These are phyloP conservation scores for Trypanosoma platydactyli DNA, from an alignment of 208 protist genomes.

Conservation along the genomic window DNA sequence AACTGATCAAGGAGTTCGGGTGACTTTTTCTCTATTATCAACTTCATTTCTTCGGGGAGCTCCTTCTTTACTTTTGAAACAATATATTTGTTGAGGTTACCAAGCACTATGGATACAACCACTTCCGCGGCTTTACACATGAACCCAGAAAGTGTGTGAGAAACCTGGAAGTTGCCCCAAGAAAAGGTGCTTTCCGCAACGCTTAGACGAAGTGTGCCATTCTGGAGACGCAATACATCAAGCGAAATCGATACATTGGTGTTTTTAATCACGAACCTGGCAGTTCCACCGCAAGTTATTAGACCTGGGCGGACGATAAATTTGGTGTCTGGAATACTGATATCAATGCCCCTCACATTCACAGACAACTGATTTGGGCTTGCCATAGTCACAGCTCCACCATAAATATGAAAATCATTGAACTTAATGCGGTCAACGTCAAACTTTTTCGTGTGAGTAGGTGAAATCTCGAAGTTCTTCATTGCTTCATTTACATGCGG, in stretches of 20 bases:
- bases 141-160: conserved; percentile 43
- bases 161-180: conserved; percentile 46
- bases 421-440: conserved; percentile 52
- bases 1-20: conserved; percentile 14
- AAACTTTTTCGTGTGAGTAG: conserved; percentile 34
- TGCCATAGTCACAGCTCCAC: conserved; percentile 23
- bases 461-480: conserved; percentile 34
- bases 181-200: conserved; percentile 23
- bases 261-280: conserved; percentile 35
- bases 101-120: conserved; percentile 49
- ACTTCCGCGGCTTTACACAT: conserved; percentile 45
- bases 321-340: conserved; percentile 45
- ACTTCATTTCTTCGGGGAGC: conserved; percentile 29
- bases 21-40: conserved; percentile 26
- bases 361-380: conserved; percentile 34
- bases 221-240: conserved; percentile 27
- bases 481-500: conserved; percentile 27
- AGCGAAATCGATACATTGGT: conserved; percentile 31
- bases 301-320: conserved; percentile 40
- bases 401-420: conserved; percentile 31
- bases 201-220: conserved; percentile 36
- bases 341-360: conserved; percentile 23
- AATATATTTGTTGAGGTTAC: conserved; percentile 55
- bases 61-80: conserved; percentile 35
- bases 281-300: conserved; percentile 34